Evolutionary conservation across 805 yeast genomes (phyloP), one percentile per base, ranked within the genome.

Genomic region (Lipomyces orientalis): DNA sequence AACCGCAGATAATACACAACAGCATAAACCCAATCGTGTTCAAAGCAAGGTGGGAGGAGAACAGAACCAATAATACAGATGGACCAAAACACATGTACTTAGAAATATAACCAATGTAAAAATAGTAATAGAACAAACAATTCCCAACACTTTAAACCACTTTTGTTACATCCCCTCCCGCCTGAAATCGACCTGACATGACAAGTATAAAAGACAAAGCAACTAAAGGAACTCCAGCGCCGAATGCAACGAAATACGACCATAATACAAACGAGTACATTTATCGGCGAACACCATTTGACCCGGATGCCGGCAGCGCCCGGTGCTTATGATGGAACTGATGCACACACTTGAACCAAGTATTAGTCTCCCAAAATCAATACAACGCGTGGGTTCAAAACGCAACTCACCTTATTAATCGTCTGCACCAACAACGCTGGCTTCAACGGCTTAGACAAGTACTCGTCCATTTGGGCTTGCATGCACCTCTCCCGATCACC

Each of bases 381-480:
- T 16, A 35, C 22, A 14, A 14, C 57, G 8, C 7, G 16, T 3
- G 3, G n/a, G 5, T 49, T 7, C 33, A n/a, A 8, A 6, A 1
- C 8, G 6, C n/a, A 43, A 51, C 65, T 5, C 34, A 67, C 70
- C 69, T 90, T 91, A 70, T 88, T 88, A 67, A 91, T 91, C 4
- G 97, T 91, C 79, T 91, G 97, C 76, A 91, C 87, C 76, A 91
- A 81, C 67, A 91, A 80, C 70, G 90, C 87, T 1, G 97, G 97
- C 75, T 91, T 92, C 78, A 91, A 82, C 0, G 97, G 97, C 77
- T 91, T 91, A 10, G 95, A 89, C 59, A 91, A 85, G 76, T 92
- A 91, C 76, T 92, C 97, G 78, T 91, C 97, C 97, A 91, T 91
- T 70, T 93, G 96, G 54, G 93, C 93, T 69, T 90, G 90, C 78